These are phyloP conservation scores for Malbranchea zuffiana DNA, from an alignment of 2,329 filamentous ascomycete species.

Conservation along the genomic window DNA sequence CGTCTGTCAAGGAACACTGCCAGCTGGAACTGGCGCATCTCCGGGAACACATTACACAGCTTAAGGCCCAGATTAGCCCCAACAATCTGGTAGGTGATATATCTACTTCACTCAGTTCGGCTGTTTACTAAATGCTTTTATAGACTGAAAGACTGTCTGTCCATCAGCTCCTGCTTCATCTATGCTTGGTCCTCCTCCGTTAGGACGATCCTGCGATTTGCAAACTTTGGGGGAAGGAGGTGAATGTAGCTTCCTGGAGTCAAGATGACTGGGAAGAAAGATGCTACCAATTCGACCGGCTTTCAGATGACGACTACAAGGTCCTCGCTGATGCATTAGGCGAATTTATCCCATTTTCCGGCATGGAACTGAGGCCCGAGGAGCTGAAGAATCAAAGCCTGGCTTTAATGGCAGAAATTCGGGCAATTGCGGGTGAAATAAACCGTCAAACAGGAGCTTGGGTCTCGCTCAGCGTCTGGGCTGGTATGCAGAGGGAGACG, in stretches of 20 bases:
- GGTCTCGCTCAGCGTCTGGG: too few species aligned
- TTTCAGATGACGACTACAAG: constrained; percentile 3
- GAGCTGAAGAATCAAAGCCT: background rate
- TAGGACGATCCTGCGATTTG: background rate
- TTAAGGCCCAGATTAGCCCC: background rate
- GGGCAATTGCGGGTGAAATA: background rate
- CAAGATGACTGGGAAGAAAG: constrained; percentile 1
- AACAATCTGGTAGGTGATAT: background rate
- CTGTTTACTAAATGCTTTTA: background rate
- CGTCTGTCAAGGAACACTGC: background rate
- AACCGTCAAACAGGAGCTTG: background rate
- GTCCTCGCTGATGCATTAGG: background rate
- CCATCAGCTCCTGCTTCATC: constrained; percentile 2
- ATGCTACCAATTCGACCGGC: background rate
- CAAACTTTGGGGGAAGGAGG: constrained; percentile 3
- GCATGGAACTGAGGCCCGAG: background rate
- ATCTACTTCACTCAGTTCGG: background rate
- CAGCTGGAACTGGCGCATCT: background rate
- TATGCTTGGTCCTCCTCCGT: constrained; percentile 4
- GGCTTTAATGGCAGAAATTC: constrained; percentile 1
- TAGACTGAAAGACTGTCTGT: constrained; percentile 2
- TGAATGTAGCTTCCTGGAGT: constrained; percentile 1
- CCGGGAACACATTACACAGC: constrained; percentile 1
- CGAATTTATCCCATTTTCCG: background rate
- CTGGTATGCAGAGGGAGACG: too few species aligned